Conservation (phyloP, 2,329 filamentous ascomycete species). For the Sclerotinia borealis region DNA sequence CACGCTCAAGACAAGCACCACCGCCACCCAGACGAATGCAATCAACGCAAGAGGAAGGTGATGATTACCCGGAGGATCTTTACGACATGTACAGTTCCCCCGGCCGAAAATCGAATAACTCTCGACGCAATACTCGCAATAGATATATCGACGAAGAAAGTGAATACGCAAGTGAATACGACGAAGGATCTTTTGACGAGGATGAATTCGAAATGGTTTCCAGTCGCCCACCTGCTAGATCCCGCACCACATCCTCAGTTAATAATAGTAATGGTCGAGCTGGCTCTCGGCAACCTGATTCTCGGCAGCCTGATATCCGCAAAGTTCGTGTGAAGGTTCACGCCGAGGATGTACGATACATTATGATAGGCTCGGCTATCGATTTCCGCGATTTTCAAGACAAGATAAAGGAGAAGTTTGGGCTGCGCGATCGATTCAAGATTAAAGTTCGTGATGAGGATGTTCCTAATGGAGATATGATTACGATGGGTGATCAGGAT, state of each 20-base stretch:
- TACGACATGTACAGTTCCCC: slow-evolving; percentile 58
- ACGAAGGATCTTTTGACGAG: slow-evolving; percentile 65
- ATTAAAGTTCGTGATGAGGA: slow-evolving; percentile 85
- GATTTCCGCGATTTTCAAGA: slow-evolving; percentile 73
- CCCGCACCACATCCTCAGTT: slow-evolving; percentile 34
- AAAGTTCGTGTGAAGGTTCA: slow-evolving; percentile 92
- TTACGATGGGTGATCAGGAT: slow-evolving; percentile 94
- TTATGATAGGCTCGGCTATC: slow-evolving; percentile 71
- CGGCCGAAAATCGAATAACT: slow-evolving; percentile 35
- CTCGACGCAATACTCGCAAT: slow-evolving; percentile 37
- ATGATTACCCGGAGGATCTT: slow-evolving; percentile 52
- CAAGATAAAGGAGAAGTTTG: slow-evolving; percentile 82
- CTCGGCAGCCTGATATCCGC: slow-evolving; percentile 59
- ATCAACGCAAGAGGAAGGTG: slow-evolving; percentile 46
- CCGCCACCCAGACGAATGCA: slow-evolving; percentile 21
- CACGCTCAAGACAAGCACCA: slow-evolving; percentile 18
- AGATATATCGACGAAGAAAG: slow-evolving; percentile 77
- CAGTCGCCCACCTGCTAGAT: slow-evolving; percentile 38
- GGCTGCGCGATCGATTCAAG: slow-evolving; percentile 70
- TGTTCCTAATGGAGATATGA: slow-evolving; percentile 73
- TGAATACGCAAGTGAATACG: slow-evolving; percentile 66
- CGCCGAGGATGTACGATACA: slow-evolving; percentile 82
- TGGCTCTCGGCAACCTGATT: slow-evolving; percentile 54
- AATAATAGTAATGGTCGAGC: slow-evolving; percentile 37
- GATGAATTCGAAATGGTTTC: slow-evolving; percentile 76